phyloP scores from a whole-genome alignment of 352 stramenopile species.

The Phytophthora pinifolia region DNA sequence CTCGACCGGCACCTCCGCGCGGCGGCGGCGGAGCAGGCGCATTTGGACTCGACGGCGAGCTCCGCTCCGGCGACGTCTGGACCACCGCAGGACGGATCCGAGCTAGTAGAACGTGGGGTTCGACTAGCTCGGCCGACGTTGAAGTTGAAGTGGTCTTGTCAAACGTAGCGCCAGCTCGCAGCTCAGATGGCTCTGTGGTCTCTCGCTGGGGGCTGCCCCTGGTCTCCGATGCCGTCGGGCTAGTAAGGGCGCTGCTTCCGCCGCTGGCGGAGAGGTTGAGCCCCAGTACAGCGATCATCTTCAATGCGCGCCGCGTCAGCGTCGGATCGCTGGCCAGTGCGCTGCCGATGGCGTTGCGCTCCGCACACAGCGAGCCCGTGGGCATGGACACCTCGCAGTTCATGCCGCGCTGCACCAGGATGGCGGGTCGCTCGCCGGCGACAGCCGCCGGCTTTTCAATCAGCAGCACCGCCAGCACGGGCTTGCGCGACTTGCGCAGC shows the following conservation, averaged over 20 bases:
- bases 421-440: slow-evolving; percentile 37
- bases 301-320: slow-evolving; percentile 91
- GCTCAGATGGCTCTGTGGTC: slow-evolving; percentile 15
- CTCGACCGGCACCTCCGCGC: slow-evolving; percentile 1
- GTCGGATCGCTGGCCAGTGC: slow-evolving; percentile 94
- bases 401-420: slow-evolving; percentile 94
- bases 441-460: slow-evolving; percentile 84
- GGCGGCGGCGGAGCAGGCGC: neutral
- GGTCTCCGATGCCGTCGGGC: slow-evolving; percentile 10
- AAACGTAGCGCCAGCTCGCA: slow-evolving; percentile 12
- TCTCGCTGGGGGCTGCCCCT: slow-evolving; percentile 6
- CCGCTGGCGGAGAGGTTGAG: slow-evolving; percentile 60
- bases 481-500: slow-evolving; percentile 98
- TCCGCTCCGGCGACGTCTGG: slow-evolving; percentile 7
- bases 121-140: slow-evolving; percentile 14
- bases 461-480: slow-evolving; percentile 96
- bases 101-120: slow-evolving; percentile 10
- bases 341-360: slow-evolving; percentile 98
- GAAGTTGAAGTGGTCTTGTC: slow-evolving; percentile 30
- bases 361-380: slow-evolving; percentile 95
- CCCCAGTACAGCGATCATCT: slow-evolving; percentile 95
- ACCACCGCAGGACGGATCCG: slow-evolving; percentile 14
- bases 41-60: slow-evolving; percentile 2
- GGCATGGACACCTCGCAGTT: slow-evolving; percentile 99
- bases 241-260: slow-evolving; percentile 10